Evolutionary conservation across 805 yeast species (phyloP), one percentile per base, ranked within the genome.

Genomic region (Teunomyces tritomae): DNA sequence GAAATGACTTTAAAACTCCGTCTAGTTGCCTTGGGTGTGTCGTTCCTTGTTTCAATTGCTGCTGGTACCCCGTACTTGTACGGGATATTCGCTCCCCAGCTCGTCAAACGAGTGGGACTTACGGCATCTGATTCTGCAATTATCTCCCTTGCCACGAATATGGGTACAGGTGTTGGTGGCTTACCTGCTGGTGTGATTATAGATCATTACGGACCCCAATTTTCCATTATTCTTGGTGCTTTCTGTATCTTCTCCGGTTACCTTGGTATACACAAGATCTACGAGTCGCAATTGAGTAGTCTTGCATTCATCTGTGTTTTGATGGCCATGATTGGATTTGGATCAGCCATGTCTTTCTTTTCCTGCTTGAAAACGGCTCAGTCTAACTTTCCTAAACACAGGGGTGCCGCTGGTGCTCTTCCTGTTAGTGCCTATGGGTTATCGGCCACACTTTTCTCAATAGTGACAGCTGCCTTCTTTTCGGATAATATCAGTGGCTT

Each of bases 31-130:
- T 58, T 72, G 34, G 43, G 55, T 8, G 59, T 61, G 17, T 67
- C 76, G 10, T 55, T 70, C 10, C 57, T 84, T 13, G 83, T 83
- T 7, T 77, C 87, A 0, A 57, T 85, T 41, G 89, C 85, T 0
- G 77, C 89, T 3, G 92, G 94, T 2, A 85, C 90, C 2, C 87
- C 89, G 0, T 87, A 87, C 56, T 67, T 85, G 10, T 87, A 82
- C 60, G 87, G 91, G 0, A 79, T 82, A n/a, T 87, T 81, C 59
- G 83, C 89, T 1, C 91, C 92, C 1, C 90, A 86, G 59, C 67
- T 87, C 52, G 75, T 84, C 26, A 67, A 71, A 24, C 67, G 74
- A 54, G 79, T 85, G 20, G 76, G 80, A 0, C 70, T 86, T 26
- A 76, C 84, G 0, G 77, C 85, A 0, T 69, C 80, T 0, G 80